A percentile compares a stretch with the other conserved stretches of the same genome.
phyloP scores from a whole-genome alignment of 2,329 filamentous ascomycete species.

The Pyricularia grisea region DNA sequence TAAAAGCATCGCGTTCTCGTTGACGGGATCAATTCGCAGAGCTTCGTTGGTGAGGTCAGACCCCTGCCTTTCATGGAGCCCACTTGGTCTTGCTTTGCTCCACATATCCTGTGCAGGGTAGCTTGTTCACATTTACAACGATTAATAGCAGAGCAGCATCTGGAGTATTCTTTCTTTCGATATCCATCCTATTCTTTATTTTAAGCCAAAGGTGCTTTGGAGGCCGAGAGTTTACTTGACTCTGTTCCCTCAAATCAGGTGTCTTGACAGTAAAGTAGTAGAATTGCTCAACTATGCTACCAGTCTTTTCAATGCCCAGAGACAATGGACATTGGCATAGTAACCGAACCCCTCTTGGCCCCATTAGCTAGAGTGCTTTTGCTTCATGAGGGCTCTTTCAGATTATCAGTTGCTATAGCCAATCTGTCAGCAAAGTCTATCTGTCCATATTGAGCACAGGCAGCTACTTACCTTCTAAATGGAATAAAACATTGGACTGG shows the following conservation, averaged over 20 bases:
- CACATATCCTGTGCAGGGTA: background rate
- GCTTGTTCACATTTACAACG: no score
- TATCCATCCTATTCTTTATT: no score
- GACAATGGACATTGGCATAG: no score
- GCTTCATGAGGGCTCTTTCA: constrained; percentile 63
- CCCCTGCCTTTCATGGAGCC: background rate
- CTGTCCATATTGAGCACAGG: background rate
- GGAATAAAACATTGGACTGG: constrained; percentile 93
- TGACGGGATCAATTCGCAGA: background rate
- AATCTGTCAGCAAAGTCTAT: background rate
- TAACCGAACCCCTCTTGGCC: background rate
- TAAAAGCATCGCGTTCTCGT: background rate
- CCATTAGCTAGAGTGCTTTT: background rate
- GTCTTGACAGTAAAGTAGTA: no score
- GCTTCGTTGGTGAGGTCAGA: background rate
- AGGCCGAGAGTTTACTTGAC: no score
- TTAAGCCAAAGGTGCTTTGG: no score
- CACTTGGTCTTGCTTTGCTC: background rate
- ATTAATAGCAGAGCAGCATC: no score
- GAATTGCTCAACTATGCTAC: no score
- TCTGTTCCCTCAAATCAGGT: no score
- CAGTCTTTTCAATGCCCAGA: no score
- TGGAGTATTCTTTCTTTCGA: no score
- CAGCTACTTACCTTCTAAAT: constrained; percentile 68
- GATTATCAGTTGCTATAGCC: constrained; percentile 63